Conservation (phyloP, 257 asterid species). For the Solanum pinnatisectum region DNA sequence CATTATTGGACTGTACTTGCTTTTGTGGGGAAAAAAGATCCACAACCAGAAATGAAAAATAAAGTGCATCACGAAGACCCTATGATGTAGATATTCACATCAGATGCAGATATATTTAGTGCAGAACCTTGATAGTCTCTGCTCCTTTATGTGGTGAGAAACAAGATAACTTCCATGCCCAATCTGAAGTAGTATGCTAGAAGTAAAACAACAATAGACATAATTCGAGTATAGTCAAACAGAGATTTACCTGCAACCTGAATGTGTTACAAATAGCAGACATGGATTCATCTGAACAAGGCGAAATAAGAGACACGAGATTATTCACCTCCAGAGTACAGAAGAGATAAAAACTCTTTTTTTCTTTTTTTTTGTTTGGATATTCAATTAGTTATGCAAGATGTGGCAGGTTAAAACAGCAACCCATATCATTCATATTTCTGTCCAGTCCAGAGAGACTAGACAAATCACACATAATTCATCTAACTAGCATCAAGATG, state of each 20-base stretch:
- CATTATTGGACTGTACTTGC: slow-evolving; percentile 55
- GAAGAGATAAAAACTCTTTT: not conserved
- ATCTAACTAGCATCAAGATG: not conserved
- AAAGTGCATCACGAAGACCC: slow-evolving; percentile 15
- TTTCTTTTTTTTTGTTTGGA: not conserved
- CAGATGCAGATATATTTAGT: slow-evolving; percentile 10
- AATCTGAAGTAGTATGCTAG: not conserved
- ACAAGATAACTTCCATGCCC: too few species aligned
- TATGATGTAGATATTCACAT: slow-evolving; percentile 3
- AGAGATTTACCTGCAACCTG: not conserved
- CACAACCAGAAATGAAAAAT: slow-evolving; percentile 9
- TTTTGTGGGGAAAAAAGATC: slow-evolving; percentile 72
- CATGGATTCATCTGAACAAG: not conserved
- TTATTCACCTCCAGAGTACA: not conserved
- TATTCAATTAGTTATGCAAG: not conserved
- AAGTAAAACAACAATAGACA: not conserved
- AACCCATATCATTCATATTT: not conserved
- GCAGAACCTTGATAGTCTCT: slow-evolving; percentile 19
- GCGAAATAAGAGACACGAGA: not conserved
- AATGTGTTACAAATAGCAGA: not conserved
- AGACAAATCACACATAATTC: not conserved
- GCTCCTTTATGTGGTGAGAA: not conserved
- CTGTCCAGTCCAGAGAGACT: not conserved
- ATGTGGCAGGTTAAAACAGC: not conserved
- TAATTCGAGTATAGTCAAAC: not conserved